phyloP scores from a whole-genome alignment of 2,329 filamentous ascomycete genomes.

The Diaporthe aspalathi region DNA sequence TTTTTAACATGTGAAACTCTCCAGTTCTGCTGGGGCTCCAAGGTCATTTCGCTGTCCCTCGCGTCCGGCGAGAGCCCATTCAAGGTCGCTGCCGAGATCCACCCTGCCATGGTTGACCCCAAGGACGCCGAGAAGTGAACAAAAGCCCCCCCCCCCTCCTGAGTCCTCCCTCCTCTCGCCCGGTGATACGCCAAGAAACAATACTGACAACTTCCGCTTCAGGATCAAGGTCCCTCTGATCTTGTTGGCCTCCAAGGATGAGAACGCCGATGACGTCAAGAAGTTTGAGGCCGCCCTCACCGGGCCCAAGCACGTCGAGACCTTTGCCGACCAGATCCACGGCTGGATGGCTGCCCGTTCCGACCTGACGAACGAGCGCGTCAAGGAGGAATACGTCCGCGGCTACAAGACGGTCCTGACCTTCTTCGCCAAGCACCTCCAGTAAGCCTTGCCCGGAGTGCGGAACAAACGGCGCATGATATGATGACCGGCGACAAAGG shows the following conservation, averaged over 20 bases:
- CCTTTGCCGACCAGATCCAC: slow-evolving; percentile 75
- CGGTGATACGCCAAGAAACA: background rate
- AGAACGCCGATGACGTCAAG: slow-evolving; percentile 65
- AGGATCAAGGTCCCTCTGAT: slow-evolving; percentile 70
- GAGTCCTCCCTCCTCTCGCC: no score
- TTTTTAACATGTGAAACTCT: background rate
- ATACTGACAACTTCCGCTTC: background rate
- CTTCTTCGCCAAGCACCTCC: slow-evolving; percentile 66
- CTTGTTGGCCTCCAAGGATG: slow-evolving; percentile 74
- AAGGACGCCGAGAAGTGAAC: slow-evolving; percentile 62
- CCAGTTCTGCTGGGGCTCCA: slow-evolving; percentile 79
- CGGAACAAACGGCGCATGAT: background rate
- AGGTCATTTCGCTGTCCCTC: slow-evolving; percentile 66
- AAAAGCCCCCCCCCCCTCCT: no score
- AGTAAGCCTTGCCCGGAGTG: slow-evolving; percentile 38
- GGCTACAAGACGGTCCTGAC: slow-evolving; percentile 69
- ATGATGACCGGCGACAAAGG: slow-evolving; percentile 7
- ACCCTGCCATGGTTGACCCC: slow-evolving; percentile 74
- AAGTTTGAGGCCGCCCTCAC: slow-evolving; percentile 66
- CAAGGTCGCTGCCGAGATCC: slow-evolving; percentile 61
- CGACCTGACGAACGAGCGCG: slow-evolving; percentile 65
- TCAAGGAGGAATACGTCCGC: slow-evolving; percentile 71
- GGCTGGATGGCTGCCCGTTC: slow-evolving; percentile 79
- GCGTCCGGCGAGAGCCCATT: slow-evolving; percentile 67
- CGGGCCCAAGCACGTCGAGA: slow-evolving; percentile 71